Percentiles rank a stretch among this genome's conserved stretches.
Conservation (phyloP, 106 monocot species). For the Phalaenopsis equestris region DNA sequence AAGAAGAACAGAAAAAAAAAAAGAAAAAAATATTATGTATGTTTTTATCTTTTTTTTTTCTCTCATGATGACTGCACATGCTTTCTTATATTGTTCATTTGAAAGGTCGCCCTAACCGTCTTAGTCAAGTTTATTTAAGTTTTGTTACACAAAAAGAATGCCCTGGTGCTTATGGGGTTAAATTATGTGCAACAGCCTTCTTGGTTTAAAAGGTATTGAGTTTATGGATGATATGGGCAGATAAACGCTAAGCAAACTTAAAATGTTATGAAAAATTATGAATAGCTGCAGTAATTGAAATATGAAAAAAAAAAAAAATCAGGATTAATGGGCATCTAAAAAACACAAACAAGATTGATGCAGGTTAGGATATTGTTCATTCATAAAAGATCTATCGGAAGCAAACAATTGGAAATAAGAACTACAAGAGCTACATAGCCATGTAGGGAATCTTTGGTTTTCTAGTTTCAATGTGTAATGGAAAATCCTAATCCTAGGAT, state of each 20-base stretch:
- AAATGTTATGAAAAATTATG: background rate
- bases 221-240: background rate
- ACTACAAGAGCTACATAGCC: background rate
- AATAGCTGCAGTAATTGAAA: background rate
- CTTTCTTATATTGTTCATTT: background rate
- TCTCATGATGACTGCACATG: background rate
- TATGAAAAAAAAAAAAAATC: background rate
- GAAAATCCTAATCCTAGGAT: background rate
- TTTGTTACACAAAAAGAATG: background rate
- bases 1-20: too few species aligned
- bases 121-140: background rate
- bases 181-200: background rate
- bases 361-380: background rate
- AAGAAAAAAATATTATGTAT: background rate
- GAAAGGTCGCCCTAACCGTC: background rate
- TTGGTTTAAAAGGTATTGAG: background rate
- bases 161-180: background rate
- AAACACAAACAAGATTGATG: too few species aligned
- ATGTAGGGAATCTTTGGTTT: background rate
- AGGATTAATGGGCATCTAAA: background rate
- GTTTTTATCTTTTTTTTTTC: constrained; percentile 5
- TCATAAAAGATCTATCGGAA: background rate
- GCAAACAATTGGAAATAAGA: background rate
- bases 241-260: background rate
- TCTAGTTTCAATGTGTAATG: background rate